Evolutionary conservation across 108 stramenopile genomes (phyloP).

Genomic region (Skeletonema tropicum): DNA sequence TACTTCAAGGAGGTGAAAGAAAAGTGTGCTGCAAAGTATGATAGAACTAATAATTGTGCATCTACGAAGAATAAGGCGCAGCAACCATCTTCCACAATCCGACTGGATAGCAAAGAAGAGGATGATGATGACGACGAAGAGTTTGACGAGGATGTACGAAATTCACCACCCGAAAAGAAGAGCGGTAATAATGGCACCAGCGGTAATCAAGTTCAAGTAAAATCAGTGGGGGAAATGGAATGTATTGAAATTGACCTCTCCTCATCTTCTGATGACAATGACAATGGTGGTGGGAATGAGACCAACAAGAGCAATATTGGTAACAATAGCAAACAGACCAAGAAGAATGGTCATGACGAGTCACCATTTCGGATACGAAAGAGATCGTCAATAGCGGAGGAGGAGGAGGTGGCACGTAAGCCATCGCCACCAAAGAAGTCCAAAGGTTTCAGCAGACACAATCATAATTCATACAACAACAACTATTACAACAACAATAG

Average conservation of each 20-base stretch:
- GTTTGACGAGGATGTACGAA: neutral
- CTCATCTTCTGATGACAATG: conserved; percentile 12
- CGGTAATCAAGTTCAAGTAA: neutral
- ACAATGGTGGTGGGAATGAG: neutral
- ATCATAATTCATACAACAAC: neutral
- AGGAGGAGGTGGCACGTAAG: neutral
- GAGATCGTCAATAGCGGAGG: neutral
- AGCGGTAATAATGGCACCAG: neutral
- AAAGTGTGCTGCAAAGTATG: neutral
- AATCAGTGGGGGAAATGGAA: conserved; percentile 4
- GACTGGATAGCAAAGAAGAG: neutral
- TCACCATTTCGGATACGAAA: conserved; percentile 1
- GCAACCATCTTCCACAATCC: too few relatives aligned
- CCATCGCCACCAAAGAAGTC: neutral
- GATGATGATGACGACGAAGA: neutral
- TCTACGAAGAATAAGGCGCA: too few relatives aligned
- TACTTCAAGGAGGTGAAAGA: conserved; percentile 27
- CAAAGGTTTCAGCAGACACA: neutral
- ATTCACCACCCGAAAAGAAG: neutral
- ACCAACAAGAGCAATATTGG: neutral
- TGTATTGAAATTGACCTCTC: conserved; percentile 37
- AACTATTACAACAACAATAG: too few relatives aligned
- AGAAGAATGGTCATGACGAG: neutral
- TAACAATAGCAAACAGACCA: neutral
- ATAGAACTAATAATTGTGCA: neutral